Evolutionary conservation across 2,329 filamentous ascomycete genomes (phyloP), one percentile per base, ranked within the genome.

Genomic region (Metarhizium guizhouense): DNA sequence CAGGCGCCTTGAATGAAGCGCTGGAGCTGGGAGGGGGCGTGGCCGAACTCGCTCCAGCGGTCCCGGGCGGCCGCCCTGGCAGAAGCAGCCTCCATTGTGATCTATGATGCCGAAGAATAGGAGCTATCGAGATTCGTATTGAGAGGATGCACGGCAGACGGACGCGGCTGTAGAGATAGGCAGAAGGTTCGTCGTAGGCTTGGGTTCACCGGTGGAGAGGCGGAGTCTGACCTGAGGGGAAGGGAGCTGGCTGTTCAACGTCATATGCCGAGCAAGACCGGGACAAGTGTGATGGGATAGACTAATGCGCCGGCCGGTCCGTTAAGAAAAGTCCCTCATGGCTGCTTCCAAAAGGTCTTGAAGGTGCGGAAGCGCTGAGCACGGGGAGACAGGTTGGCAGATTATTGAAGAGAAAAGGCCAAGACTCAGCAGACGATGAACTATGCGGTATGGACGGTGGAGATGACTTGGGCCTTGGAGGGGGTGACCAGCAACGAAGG

Each of bases 1-100:
- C 94, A 97, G 62, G 94, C 93, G 75, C 92, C 92, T 70, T 94
- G 85, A 72, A 99, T 95, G 73, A 92, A 96, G 73, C 94, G 88
- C 76, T 95, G 92, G 58, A 99, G 83, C 70, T 92, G 90, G 56
- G 92, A 93, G 61, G 88, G 84, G 55, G 87, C 84, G 60, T 88
- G 84, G 70, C 85, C 85, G 74, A 88, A 86, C 70, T 87, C 87
- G 74, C 85, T 85, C 81, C 94, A 97, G 72, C 92, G 91, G 78
- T 96, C 93, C 75, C 93, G 86, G 66, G 92, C 88, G 68, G 93
- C 94, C 79, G 95, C 95, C 70, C 94, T 87, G 74, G 92, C 92
- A 70, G 92, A 95, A 70, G 92, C 87, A 70, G 94, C 93, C 83
- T 97, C 93, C 93, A 97, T 88, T 20, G 36, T 51, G 29, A 62